phyloP scores from a whole-genome alignment of 495 filamentous ascomycete species.

The Baudoinia panamericana region DNA sequence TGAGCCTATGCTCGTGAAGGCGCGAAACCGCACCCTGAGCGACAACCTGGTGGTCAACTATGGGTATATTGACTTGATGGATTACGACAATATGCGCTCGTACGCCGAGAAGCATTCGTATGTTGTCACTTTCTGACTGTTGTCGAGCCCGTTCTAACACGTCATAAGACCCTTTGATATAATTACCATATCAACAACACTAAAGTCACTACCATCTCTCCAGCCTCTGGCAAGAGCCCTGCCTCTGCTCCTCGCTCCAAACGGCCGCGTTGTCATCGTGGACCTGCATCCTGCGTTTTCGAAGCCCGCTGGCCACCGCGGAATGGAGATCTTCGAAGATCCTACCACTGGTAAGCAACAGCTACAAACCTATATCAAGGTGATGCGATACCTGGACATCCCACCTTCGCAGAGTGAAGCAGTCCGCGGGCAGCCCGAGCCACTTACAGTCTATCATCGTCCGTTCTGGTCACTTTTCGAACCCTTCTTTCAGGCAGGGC shows the following conservation, averaged over 20 bases:
- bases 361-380: slow-evolving; percentile 7
- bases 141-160: neutral
- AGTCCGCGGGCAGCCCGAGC: slow-evolving; percentile 5
- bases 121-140: neutral
- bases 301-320: slow-evolving; percentile 9
- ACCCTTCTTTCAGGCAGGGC: slow-evolving; percentile 4
- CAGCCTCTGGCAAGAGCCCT: slow-evolving; percentile 10
- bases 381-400: slow-evolving; percentile 8
- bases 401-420: slow-evolving; percentile 6
- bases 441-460: slow-evolving; percentile 9
- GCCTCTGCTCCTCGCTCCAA: neutral
- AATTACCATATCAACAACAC: slow-evolving; percentile 8
- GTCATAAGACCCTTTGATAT: slow-evolving; percentile 8
- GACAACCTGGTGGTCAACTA: slow-evolving; percentile 2
- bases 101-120: neutral
- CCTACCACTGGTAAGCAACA: slow-evolving; percentile 9
- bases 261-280: slow-evolving; percentile 6
- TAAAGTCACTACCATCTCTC: slow-evolving; percentile 6
- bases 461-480: slow-evolving; percentile 6
- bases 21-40: neutral
- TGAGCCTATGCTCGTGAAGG: slow-evolving; percentile 2
- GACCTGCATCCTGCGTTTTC: slow-evolving; percentile 14
- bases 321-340: slow-evolving; percentile 10
- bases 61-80: slow-evolving; percentile 9
- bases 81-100: slow-evolving; percentile 1